Percentiles rank a stretch among this genome's conserved stretches.
Conservation (phyloP, 23 red algal species). For the Agarophyton chilense region DNA sequence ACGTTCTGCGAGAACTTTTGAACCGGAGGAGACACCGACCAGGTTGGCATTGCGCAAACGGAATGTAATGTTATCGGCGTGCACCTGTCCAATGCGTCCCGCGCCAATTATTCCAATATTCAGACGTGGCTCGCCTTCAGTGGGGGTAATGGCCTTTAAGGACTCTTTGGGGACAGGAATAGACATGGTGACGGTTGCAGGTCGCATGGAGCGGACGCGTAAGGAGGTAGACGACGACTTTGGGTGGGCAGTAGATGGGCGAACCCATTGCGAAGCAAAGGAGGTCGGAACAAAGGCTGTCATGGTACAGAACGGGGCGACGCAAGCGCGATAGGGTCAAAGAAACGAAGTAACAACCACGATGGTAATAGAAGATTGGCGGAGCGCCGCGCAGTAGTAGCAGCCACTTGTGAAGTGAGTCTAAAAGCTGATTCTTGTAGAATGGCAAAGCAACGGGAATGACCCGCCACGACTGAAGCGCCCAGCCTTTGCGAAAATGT, state of each 20-base stretch:
- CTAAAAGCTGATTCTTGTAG: no score
- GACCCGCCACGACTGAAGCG: not conserved
- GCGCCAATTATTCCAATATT: slow-evolving; percentile 86
- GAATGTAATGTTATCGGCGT: slow-evolving; percentile 97
- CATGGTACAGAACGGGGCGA: not conserved
- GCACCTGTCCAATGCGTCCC: slow-evolving; percentile 98
- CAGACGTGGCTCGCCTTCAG: slow-evolving; percentile 45
- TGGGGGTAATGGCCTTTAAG: slow-evolving; percentile 40
- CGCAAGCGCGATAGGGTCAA: not conserved
- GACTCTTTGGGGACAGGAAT: slow-evolving; percentile 49
- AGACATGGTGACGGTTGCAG: slow-evolving; percentile 20
- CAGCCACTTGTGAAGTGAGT: no score
- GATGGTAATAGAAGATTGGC: not conserved
- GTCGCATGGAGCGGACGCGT: not conserved
- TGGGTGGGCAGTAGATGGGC: slow-evolving; percentile 8
- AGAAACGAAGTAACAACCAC: no score
- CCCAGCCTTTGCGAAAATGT: not conserved
- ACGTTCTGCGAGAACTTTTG: slow-evolving; percentile 84
- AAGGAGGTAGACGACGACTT: not conserved
- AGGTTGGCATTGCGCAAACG: slow-evolving; percentile 84
- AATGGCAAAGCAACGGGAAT: not conserved
- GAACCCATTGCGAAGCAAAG: slow-evolving; percentile 13
- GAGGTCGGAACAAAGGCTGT: slow-evolving; percentile 22
- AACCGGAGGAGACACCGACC: slow-evolving; percentile 92
- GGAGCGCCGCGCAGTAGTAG: not conserved